A percentile compares a stretch with the other conserved stretches of the same genome.
phyloP scores from a whole-genome alignment of 805 yeast genomes.

The Yarrowia sp. region DNA sequence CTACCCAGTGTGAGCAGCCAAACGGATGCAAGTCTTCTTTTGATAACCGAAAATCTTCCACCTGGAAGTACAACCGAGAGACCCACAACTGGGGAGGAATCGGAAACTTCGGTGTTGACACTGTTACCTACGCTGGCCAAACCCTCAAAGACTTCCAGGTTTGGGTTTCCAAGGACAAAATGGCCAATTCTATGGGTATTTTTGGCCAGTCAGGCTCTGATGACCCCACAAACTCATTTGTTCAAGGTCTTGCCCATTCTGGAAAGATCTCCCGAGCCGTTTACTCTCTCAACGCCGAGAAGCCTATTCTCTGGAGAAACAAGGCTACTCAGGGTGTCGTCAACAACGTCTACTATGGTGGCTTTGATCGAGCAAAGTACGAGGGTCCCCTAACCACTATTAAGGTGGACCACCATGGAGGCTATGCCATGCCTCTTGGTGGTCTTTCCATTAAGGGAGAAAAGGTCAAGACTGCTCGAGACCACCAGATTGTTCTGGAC shows the following conservation, averaged over 20 bases:
- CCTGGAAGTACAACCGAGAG: not conserved
- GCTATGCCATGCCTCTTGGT: constrained; percentile 4
- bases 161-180: not conserved
- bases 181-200: not conserved
- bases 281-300: not conserved
- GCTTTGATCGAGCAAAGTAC: not conserved
- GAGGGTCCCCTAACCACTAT: not conserved
- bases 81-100: not conserved
- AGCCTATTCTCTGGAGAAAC: not conserved
- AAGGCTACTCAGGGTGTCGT: not conserved
- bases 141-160: not conserved
- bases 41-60: not conserved
- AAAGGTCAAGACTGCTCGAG: not conserved
- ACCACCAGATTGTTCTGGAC: not conserved
- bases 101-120: not conserved
- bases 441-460: not conserved
- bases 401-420: not conserved
- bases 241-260: not conserved
- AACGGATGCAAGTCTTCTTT: not conserved
- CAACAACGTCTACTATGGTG: not conserved
- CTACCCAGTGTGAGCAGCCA: not conserved
- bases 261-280: not conserved
- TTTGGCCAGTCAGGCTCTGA: not conserved
- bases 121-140: not conserved
- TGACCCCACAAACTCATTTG: not conserved